Percentiles rank a stretch among this genome's conserved stretches.
These are phyloP conservation scores for Metschnikowia matae DNA, from an alignment of 805 yeast species.

Conservation along the genomic window DNA sequence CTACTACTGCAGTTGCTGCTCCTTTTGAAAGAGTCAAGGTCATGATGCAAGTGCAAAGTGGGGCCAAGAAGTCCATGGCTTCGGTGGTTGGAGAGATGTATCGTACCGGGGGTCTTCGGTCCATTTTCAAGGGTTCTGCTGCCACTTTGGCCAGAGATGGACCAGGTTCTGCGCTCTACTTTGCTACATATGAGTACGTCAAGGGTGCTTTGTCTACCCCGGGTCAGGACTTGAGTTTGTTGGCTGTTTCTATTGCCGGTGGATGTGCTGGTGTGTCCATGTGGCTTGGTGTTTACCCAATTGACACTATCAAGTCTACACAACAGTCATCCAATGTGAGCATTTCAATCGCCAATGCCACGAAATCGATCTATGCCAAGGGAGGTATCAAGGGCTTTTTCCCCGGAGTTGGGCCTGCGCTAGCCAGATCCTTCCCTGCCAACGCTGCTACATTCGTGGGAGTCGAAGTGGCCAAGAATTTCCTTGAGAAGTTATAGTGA, in stretches of 20 bases:
- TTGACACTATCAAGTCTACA: slow-evolving; percentile 87
- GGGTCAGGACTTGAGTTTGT: slow-evolving; percentile 57
- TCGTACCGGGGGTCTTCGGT: slow-evolving; percentile 73
- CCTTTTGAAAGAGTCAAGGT: slow-evolving; percentile 97
- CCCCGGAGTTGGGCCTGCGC: slow-evolving; percentile 97
- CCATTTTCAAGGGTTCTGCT: slow-evolving; percentile 84
- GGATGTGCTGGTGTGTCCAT: slow-evolving; percentile 94
- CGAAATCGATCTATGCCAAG: slow-evolving; percentile 61
- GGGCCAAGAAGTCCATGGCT: slow-evolving; percentile 43
- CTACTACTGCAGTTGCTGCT: slow-evolving; percentile 94
- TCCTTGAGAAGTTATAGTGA: slow-evolving; percentile 29
- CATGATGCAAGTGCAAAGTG: slow-evolving; percentile 74
- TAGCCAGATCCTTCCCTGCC: slow-evolving; percentile 93
- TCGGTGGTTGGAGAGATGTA: slow-evolving; percentile 66
- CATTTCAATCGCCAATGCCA: slow-evolving; percentile 58
- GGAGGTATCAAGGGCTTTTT: slow-evolving; percentile 90
- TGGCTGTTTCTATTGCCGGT: slow-evolving; percentile 83
- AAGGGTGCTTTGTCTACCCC: slow-evolving; percentile 59
- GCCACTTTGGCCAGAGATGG: slow-evolving; percentile 97
- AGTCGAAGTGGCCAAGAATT: slow-evolving; percentile 70
- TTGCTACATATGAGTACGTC: slow-evolving; percentile 86
- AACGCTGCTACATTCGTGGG: slow-evolving; percentile 99
- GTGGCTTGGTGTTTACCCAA: slow-evolving; percentile 96
- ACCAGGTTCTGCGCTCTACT: slow-evolving; percentile 93
- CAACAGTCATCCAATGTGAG: slow-evolving; percentile 62